Percentiles rank a stretch among this genome's conserved stretches.
phyloP scores from a whole-genome alignment of 2,329 filamentous ascomycete species.

The Sarocladium brachiariae region DNA sequence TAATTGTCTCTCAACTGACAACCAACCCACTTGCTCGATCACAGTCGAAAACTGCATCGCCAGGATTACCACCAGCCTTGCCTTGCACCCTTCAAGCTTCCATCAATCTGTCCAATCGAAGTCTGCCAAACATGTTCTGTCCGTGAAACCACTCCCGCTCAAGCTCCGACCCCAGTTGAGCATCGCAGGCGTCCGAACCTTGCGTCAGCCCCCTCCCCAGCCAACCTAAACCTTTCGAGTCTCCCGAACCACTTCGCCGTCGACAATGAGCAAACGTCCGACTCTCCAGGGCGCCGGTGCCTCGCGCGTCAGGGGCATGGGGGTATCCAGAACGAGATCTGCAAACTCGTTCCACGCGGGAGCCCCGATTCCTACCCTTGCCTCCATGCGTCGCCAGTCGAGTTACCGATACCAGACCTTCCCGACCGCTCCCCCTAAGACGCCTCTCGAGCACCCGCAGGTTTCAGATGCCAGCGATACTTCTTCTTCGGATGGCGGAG shows the following conservation, averaged over 20 bases:
- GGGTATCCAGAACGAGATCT: conserved; percentile 17
- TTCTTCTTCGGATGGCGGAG: conserved; percentile 21
- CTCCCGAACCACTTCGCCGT: neutral
- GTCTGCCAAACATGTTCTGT: neutral
- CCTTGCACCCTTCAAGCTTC: neutral
- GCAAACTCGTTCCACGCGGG: conserved; percentile 47
- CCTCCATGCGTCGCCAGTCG: conserved; percentile 30
- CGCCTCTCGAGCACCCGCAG: conserved; percentile 46
- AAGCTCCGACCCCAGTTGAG: neutral
- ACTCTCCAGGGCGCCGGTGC: neutral
- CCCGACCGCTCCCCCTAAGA: conserved; percentile 73
- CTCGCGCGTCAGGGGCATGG: neutral
- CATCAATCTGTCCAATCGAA: neutral
- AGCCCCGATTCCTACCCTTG: conserved; percentile 37
- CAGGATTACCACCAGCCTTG: too few relatives aligned
- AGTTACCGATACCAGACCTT: conserved; percentile 72
- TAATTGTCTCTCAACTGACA: neutral
- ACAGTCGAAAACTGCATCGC: too few relatives aligned
- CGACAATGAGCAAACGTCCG: conserved; percentile 2
- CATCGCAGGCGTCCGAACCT: neutral
- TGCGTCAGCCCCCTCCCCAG: neutral
- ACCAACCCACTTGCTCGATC: neutral
- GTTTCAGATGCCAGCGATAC: conserved; percentile 18
- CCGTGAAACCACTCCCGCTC: neutral
- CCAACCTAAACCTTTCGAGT: too few relatives aligned